phyloP scores from a whole-genome alignment of 2,329 filamentous ascomycete genomes.

The Pseudogymnoascus sp. region DNA sequence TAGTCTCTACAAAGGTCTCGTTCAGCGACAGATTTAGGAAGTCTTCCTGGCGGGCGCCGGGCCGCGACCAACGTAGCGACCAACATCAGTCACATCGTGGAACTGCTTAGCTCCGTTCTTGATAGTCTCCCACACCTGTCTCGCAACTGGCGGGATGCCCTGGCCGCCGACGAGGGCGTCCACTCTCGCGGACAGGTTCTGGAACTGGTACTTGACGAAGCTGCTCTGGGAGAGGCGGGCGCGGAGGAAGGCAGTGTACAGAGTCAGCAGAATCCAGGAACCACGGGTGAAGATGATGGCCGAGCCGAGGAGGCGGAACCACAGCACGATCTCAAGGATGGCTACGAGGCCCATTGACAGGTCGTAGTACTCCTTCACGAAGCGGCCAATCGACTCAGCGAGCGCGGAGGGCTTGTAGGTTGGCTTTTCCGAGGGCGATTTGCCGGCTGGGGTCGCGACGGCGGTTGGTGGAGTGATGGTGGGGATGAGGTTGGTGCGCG shows the following conservation, averaged over 20 bases:
- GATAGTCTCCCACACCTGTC: constrained; percentile 70
- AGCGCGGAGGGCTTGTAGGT: constrained; percentile 45
- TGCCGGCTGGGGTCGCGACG: constrained; percentile 43
- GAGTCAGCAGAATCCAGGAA: constrained; percentile 74
- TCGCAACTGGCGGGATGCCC: constrained; percentile 70
- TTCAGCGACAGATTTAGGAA: constrained; percentile 34
- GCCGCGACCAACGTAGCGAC: constrained; percentile 51
- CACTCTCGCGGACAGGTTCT: constrained; percentile 61
- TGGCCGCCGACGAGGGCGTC: constrained; percentile 80
- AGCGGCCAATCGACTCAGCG: constrained; percentile 76
- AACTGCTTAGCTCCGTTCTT: constrained; percentile 67
- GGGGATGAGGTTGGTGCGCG: constrained; percentile 85
- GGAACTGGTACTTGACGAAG: constrained; percentile 81
- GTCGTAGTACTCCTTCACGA: constrained; percentile 98
- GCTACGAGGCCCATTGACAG: constrained; percentile 89
- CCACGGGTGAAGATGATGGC: constrained; percentile 82
- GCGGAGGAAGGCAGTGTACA: constrained; percentile 91
- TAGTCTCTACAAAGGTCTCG: constrained; percentile 9
- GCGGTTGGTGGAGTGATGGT: constrained; percentile 62
- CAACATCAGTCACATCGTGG: constrained; percentile 69
- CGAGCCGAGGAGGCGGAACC: constrained; percentile 71
- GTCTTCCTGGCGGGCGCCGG: constrained; percentile 55
- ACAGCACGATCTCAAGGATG: constrained; percentile 76
- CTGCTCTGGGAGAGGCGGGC: constrained; percentile 81
- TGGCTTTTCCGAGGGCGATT: constrained; percentile 48